phyloP scores from a whole-genome alignment of 768 basidiomycete genomes.

The Boletus vinaceobasis region DNA sequence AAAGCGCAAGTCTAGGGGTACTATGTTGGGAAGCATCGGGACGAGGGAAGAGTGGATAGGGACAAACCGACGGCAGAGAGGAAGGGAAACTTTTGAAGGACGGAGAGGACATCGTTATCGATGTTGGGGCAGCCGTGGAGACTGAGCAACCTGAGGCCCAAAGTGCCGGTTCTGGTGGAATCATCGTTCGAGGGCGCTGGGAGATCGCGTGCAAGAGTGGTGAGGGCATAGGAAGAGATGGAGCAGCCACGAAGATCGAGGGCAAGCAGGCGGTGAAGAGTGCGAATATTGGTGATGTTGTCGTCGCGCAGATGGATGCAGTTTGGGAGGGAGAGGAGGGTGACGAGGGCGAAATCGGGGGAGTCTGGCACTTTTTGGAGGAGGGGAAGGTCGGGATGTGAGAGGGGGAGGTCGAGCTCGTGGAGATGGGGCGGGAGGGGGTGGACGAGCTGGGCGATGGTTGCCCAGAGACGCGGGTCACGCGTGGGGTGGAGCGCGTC shows the following conservation, averaged over 20 bases:
- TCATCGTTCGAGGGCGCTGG: slow-evolving; percentile 18
- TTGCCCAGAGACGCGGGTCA: slow-evolving; percentile 62
- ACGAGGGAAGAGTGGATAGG: neutral
- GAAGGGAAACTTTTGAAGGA: slow-evolving; percentile 50
- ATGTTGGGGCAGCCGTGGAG: slow-evolving; percentile 53
- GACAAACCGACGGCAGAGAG: slow-evolving; percentile 59
- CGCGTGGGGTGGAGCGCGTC: slow-evolving; percentile 32
- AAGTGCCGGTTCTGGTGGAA: slow-evolving; percentile 40
- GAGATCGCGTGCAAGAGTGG: slow-evolving; percentile 49
- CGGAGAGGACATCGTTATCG: slow-evolving; percentile 39
- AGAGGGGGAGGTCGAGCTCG: slow-evolving; percentile 46
- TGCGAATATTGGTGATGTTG: slow-evolving; percentile 46
- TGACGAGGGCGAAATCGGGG: slow-evolving; percentile 58
- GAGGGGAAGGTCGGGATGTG: slow-evolving; percentile 50
- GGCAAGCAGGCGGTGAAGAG: slow-evolving; percentile 53
- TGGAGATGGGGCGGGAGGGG: slow-evolving; percentile 42
- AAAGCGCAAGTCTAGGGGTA: slow-evolving; percentile 44
- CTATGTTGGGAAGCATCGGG: neutral
- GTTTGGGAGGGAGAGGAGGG: slow-evolving; percentile 56
- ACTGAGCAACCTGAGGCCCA: slow-evolving; percentile 56
- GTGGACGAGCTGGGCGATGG: slow-evolving; percentile 56
- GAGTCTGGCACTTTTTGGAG: slow-evolving; percentile 58
- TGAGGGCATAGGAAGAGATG: slow-evolving; percentile 52
- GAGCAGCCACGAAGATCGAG: slow-evolving; percentile 60
- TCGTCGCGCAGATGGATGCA: slow-evolving; percentile 59